Percentiles rank a stretch among this genome's conserved stretches.
These are phyloP conservation scores for Penicillium ucsense DNA, from an alignment of 495 filamentous ascomycete species.

Conservation along the genomic window DNA sequence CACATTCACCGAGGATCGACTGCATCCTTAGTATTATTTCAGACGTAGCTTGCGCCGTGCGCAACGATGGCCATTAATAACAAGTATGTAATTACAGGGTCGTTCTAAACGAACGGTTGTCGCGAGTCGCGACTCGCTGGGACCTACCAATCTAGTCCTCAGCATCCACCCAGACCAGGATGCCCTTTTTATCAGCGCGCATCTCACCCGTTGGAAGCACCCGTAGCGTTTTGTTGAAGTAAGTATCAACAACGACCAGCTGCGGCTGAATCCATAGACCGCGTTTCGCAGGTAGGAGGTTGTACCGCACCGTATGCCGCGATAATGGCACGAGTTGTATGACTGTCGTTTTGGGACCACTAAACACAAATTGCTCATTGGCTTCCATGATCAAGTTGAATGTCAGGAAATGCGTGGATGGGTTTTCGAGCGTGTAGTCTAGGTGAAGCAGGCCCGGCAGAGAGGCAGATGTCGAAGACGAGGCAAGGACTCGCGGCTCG, in stretches of 20 bases:
- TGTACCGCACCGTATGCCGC: slow-evolving; percentile 57
- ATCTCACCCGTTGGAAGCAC: slow-evolving; percentile 66
- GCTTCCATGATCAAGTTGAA: slow-evolving; percentile 90
- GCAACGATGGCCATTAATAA: too few species aligned
- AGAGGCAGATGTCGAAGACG: slow-evolving; percentile 37
- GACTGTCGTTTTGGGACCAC: slow-evolving; percentile 69
- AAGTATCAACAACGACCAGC: slow-evolving; percentile 71
- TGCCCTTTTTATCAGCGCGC: slow-evolving; percentile 61
- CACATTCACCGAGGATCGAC: too few species aligned
- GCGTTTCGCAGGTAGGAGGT: slow-evolving; percentile 46
- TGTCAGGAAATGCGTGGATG: slow-evolving; percentile 85
- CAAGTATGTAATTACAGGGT: too few species aligned
- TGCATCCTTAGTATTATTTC: too few species aligned
- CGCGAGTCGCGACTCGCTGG: too few species aligned
- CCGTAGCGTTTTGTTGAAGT: slow-evolving; percentile 78
- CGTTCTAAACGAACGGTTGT: too few species aligned
- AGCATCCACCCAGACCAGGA: slow-evolving; percentile 56
- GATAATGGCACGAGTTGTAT: slow-evolving; percentile 73
- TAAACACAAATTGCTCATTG: slow-evolving; percentile 86
- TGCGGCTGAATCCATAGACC: slow-evolving; percentile 65
- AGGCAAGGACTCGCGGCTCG: slow-evolving; percentile 81
- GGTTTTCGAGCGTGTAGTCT: slow-evolving; percentile 79
- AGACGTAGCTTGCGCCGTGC: too few species aligned
- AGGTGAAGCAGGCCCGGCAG: slow-evolving; percentile 40
- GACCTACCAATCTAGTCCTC: slow-evolving; percentile 23